phyloP scores from a whole-genome alignment of 2,329 filamentous ascomycete species.

The Aureobasidium uvarum region DNA sequence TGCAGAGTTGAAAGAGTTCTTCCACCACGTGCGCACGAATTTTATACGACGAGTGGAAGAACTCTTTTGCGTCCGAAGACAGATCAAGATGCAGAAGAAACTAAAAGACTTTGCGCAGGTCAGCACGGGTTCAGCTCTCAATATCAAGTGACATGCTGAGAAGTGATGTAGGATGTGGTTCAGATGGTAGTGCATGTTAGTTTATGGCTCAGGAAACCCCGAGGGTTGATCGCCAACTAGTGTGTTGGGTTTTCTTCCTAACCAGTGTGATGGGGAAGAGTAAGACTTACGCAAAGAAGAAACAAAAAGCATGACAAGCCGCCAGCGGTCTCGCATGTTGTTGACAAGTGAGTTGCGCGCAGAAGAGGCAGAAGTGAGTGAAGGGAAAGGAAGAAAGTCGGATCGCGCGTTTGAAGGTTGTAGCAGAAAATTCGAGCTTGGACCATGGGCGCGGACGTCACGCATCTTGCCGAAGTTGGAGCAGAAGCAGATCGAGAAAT shows the following conservation, averaged over 20 bases:
- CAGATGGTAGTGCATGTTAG: slow-evolving; percentile 47
- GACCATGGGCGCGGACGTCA: slow-evolving; percentile 3
- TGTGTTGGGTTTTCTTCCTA: slow-evolving; percentile 35
- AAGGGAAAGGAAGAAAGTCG: slow-evolving; percentile 16
- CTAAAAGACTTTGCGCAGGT: slow-evolving; percentile 20
- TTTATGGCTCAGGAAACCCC: slow-evolving; percentile 39
- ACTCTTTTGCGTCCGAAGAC: slow-evolving; percentile 2
- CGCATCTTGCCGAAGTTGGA: slow-evolving; percentile 23
- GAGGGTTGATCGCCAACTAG: slow-evolving; percentile 35
- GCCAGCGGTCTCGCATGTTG: slow-evolving; percentile 21
- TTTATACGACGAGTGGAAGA: background rate
- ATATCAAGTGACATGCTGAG: background rate
- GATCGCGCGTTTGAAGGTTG: slow-evolving; percentile 31
- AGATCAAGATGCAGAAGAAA: background rate
- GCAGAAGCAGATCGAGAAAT: slow-evolving; percentile 20
- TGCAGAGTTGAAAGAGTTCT: background rate
- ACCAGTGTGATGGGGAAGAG: background rate
- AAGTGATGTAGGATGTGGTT: slow-evolving; percentile 30
- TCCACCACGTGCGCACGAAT: background rate
- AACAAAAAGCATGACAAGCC: background rate
- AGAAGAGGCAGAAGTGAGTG: background rate
- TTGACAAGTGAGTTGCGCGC: slow-evolving; percentile 1
- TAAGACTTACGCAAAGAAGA: slow-evolving; percentile 5
- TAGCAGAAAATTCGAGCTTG: slow-evolving; percentile 26
- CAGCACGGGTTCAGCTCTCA: background rate